These are phyloP conservation scores for Albifimbria verrucaria DNA, from an alignment of 2,329 filamentous ascomycete species.

Conservation along the genomic window DNA sequence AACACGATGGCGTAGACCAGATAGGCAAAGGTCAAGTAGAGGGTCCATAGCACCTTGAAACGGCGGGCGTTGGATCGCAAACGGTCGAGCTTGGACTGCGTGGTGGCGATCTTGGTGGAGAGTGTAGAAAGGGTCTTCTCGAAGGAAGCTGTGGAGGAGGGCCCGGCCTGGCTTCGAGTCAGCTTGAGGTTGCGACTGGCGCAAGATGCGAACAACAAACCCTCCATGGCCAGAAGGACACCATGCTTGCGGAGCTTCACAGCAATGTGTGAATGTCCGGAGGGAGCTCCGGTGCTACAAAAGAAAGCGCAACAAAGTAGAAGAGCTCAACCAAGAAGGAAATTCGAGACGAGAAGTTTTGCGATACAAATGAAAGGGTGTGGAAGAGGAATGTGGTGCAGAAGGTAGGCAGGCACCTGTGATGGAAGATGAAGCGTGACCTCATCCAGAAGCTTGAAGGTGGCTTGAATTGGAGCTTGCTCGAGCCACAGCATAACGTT, in stretches of 20 bases:
- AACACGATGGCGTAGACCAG: constrained; percentile 81
- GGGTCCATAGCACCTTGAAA: constrained; percentile 79
- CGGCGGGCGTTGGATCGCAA: constrained; percentile 71
- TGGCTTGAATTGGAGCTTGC: no score
- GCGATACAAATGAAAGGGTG: not conserved
- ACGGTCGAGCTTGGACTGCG: constrained; percentile 69
- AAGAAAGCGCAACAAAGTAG: no score
- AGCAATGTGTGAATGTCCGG: not conserved
- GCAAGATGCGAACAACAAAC: constrained; percentile 40
- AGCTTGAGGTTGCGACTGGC: not conserved
- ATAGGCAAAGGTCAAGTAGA: constrained; percentile 89
- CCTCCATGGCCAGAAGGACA: constrained; percentile 83
- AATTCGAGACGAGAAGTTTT: no score
- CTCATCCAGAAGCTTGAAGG: no score
- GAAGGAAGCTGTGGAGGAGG: constrained; percentile 83
- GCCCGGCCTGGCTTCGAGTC: constrained; percentile 56
- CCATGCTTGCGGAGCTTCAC: constrained; percentile 51
- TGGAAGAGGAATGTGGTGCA: not conserved
- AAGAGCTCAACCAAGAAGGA: no score
- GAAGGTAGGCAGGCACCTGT: not conserved
- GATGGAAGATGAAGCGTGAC: not conserved
- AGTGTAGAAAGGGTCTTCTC: constrained; percentile 85
- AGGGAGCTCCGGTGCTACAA: not conserved
- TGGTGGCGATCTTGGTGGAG: constrained; percentile 75
- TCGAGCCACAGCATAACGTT: no score